These are phyloP conservation scores for Jaapia argillacea DNA, from an alignment of 768 basidiomycete genomes.

Conservation along the genomic window DNA sequence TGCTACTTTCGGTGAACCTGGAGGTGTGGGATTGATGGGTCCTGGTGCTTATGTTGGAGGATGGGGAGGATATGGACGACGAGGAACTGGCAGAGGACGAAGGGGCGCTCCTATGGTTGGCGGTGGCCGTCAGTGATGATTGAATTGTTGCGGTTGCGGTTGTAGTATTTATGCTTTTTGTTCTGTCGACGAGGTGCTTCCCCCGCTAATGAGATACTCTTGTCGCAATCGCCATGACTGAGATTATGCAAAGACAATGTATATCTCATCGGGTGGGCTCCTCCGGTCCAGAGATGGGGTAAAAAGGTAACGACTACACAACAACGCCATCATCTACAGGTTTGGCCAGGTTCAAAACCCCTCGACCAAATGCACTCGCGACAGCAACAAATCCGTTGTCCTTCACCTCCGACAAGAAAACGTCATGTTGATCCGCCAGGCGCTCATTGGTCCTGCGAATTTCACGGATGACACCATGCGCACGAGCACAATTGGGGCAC, in stretches of 20 bases:
- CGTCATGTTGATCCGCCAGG: conserved; percentile 72
- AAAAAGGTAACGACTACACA: no score
- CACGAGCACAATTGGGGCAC: conserved; percentile 81
- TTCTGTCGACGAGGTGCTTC: no score
- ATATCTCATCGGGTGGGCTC: no score
- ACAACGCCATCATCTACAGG: no score
- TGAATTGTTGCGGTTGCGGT: no score
- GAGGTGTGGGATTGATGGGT: conserved; percentile 67
- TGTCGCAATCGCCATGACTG: no score
- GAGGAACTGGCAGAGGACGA: conserved; percentile 33
- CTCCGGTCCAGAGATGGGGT: no score
- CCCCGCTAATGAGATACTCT: no score
- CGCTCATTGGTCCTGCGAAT: conserved; percentile 80
- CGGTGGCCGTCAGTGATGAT: no score
- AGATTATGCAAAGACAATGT: no score
- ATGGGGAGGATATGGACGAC: conserved; percentile 60
- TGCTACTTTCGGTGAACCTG: conserved; percentile 81
- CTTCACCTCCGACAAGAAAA: conserved; percentile 69
- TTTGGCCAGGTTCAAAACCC: conserved; percentile 52
- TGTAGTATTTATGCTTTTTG: no score
- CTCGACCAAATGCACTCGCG: conserved; percentile 60
- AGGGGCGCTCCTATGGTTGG: conserved; percentile 18
- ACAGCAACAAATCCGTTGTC: conserved; percentile 62
- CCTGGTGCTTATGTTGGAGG: conserved; percentile 73
- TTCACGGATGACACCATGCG: conserved; percentile 84